Evolutionary conservation across 2,329 filamentous ascomycete species (phyloP), one percentile per base, ranked within the genome.

Genomic region (Delphinella strobiligena): DNA sequence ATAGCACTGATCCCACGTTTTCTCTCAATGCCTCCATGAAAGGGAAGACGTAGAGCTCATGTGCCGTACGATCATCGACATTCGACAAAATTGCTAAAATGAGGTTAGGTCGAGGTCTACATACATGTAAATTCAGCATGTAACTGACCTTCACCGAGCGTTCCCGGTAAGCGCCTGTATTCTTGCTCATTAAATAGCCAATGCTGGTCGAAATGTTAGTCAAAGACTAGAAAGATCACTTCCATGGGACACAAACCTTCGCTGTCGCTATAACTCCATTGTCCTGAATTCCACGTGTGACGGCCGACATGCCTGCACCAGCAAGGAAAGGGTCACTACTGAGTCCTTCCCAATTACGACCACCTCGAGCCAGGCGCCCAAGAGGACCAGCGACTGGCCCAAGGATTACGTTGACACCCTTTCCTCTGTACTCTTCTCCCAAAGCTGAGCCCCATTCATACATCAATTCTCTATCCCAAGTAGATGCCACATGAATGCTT

Each of bases 261-360:
- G 72, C 50, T 3, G 67, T 67, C 2, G 72, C 67, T 40, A 74
- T 73, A 1, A 71, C 69, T 2, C 74, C 73, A 11, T 64, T 45
- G 16, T 56, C 68, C 48, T 78, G 74, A 34, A 74, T 73, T 2
- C 74, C 74, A 49, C 63, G 63, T 44, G 73, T 71, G 0, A 72
- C 73, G 39, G 67, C 51, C 5, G 63, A 62, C 19, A 61, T 71
- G 1, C 62, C 71, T 41, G 66, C 52, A 2, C 63, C 74, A 49
- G 77, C 72, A 19, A 87, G 66, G 2, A 74, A 73, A 0, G 82
- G 82, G 52, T 88, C 82, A 1, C 72, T 60, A 2, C 81, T 80
- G 50, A 87, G 86, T 0, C 77, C 75, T 54, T 87, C 82, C 82
- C 81, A 87, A 50, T 75, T 82, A 30, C 82, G 72, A 12, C 82